Conservation (phyloP, 495 filamentous ascomycete species). For the Penicillium cinerascens region DNA sequence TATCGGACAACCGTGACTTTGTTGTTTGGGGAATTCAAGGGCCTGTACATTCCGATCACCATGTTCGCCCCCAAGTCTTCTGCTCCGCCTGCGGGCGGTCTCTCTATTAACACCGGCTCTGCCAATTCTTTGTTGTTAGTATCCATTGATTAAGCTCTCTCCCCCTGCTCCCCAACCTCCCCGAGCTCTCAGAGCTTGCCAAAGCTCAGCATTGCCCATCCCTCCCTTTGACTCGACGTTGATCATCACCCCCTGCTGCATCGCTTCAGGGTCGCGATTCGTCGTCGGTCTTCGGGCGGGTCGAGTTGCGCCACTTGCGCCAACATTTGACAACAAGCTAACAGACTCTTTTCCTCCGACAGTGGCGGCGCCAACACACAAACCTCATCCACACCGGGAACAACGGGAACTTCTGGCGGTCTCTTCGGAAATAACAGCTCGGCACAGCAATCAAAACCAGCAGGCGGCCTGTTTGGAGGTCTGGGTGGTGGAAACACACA, state of each 20-base stretch:
- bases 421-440: slow-evolving; percentile 38
- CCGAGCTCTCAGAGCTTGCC: neutral
- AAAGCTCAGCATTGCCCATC: neutral
- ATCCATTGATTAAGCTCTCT: neutral
- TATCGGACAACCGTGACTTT: slow-evolving; percentile 11
- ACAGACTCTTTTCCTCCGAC: neutral
- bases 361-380: slow-evolving; percentile 27
- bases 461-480: slow-evolving; percentile 49
- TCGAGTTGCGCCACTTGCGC: neutral
- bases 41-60: slow-evolving; percentile 12
- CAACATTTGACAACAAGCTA: neutral
- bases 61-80: slow-evolving; percentile 64
- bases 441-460: slow-evolving; percentile 34
- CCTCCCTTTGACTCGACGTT: slow-evolving; percentile 3
- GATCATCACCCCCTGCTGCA: slow-evolving; percentile 1
- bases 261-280: neutral
- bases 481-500: slow-evolving; percentile 26
- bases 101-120: slow-evolving; percentile 75
- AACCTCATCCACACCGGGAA: slow-evolving; percentile 24
- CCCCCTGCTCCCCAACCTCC: neutral
- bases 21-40: slow-evolving; percentile 2
- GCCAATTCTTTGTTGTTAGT: slow-evolving; percentile 72
- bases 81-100: slow-evolving; percentile 43
- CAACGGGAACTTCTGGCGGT: slow-evolving; percentile 27
- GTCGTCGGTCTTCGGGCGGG: neutral